Evolutionary conservation across 371 early-diverging fungal species (phyloP).

Genomic region (Funneliformis caledonium): DNA sequence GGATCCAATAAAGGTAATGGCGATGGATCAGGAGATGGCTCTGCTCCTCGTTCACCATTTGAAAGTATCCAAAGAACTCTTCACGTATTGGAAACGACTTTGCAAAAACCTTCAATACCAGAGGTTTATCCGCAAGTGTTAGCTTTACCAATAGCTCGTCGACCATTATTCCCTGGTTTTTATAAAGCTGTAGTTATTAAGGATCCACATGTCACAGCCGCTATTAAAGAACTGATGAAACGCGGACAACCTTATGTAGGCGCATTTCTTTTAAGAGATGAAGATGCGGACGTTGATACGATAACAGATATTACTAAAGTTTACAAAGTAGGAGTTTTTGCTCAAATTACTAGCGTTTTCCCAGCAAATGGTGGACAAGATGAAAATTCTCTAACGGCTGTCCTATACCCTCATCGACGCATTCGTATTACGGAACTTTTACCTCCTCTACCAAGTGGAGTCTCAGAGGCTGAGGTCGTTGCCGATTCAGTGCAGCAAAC

Average conservation of each 20-base stretch:
- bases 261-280: conserved; percentile 90
- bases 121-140: conserved; percentile 90
- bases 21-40: conserved; percentile 40
- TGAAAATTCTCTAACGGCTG: conserved; percentile 85
- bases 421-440: conserved; percentile 80
- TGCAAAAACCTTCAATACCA: conserved; percentile 80
- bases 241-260: conserved; percentile 94
- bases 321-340: conserved; percentile 93
- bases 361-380: conserved; percentile 82
- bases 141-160: conserved; percentile 90
- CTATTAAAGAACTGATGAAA: conserved; percentile 89
- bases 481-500: conserved; percentile 35
- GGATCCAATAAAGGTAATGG: conserved; percentile 44
- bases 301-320: conserved; percentile 79
- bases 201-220: conserved; percentile 88
- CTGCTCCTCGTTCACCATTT: conserved; percentile 42
- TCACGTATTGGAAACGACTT: conserved; percentile 60
- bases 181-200: conserved; percentile 96
- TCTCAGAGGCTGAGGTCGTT: conserved; percentile 43
- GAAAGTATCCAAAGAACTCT: conserved; percentile 43
- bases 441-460: conserved; percentile 45
- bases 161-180: conserved; percentile 96
- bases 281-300: conserved; percentile 83
- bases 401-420: conserved; percentile 93
- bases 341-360: conserved; percentile 95